Evolutionary conservation across 306 rosid genomes (phyloP).

Genomic region (Cucumis melo): DNA sequence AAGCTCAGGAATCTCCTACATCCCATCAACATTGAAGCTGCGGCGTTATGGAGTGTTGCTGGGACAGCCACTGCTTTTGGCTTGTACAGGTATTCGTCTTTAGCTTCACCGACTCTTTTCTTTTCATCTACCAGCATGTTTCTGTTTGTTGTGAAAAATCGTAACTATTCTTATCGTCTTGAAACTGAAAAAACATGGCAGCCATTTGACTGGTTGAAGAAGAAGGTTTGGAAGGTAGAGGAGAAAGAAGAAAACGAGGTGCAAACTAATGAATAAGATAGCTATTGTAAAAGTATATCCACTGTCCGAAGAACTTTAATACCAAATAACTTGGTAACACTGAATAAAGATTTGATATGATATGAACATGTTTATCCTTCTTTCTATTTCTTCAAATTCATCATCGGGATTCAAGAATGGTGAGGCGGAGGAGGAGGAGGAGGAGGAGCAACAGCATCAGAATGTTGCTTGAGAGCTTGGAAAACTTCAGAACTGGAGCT

Average conservation of each 20-base stretch:
- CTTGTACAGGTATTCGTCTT: not conserved
- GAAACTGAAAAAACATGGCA: constrained; percentile 10
- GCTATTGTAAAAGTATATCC: not conserved
- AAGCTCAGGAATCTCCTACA: constrained; percentile 35
- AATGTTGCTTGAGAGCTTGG: constrained; percentile 51
- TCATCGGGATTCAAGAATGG: not conserved
- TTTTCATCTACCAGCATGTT: not conserved
- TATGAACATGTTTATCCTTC: not conserved
- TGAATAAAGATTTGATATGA: not conserved
- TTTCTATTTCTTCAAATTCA: not conserved
- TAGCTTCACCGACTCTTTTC: not conserved
- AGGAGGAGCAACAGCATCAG: not conserved
- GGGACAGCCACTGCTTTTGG: constrained; percentile 17
- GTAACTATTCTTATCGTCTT: not conserved
- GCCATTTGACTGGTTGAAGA: constrained; percentile 73
- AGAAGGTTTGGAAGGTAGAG: constrained; percentile 31
- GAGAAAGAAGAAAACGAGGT: constrained; percentile 50
- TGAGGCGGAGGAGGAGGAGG: not conserved
- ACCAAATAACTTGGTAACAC: not conserved
- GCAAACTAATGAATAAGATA: constrained; percentile 2
- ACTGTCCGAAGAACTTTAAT: not conserved
- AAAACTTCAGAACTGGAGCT: constrained; percentile 44
- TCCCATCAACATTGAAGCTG: constrained; percentile 45
- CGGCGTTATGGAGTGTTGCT: constrained; percentile 66
- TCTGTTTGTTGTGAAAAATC: not conserved